Percentiles rank a stretch among this genome's conserved stretches.
These are phyloP conservation scores for Thermothelomyces thermophilus DNA, from an alignment of 2,329 filamentous ascomycete genomes.

Conservation along the genomic window DNA sequence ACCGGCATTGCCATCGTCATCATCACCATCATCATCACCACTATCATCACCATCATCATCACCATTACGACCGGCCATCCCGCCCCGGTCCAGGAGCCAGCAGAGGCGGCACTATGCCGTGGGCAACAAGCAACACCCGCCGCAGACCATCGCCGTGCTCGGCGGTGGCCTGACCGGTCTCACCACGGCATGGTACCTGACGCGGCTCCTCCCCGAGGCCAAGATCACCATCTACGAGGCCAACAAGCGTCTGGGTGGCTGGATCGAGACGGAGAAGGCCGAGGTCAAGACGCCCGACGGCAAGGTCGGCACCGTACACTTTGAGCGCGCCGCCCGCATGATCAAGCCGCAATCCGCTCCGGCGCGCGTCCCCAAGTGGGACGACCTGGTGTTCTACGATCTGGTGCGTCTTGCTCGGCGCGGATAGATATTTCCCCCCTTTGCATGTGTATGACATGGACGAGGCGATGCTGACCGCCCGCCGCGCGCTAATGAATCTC, in stretches of 20 bases:
- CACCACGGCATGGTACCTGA: conserved; percentile 69
- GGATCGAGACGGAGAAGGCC: conserved; percentile 65
- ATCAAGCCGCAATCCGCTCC: conserved; percentile 47
- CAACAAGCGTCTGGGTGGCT: conserved; percentile 66
- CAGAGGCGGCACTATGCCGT: conserved; percentile 6
- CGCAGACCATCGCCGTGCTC: conserved; percentile 54
- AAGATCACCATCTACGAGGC: conserved; percentile 79
- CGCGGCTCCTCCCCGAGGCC: conserved; percentile 55
- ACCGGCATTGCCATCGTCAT: too few relatives aligned
- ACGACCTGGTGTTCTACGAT: conserved; percentile 61
- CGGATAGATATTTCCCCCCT: too few relatives aligned
- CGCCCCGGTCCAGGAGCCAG: background rate
- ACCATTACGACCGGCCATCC: background rate
- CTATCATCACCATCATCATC: too few relatives aligned
- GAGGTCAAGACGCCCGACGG: conserved; percentile 48
- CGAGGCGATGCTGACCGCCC: too few relatives aligned
- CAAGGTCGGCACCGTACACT: conserved; percentile 52
- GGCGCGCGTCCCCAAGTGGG: conserved; percentile 35
- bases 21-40: too few relatives aligned
- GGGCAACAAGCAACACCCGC: background rate
- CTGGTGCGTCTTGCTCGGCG: conserved; percentile 59
- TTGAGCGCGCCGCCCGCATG: conserved; percentile 80
- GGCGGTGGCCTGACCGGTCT: conserved; percentile 82
- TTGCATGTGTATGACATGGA: too few relatives aligned
- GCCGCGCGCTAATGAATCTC: too few relatives aligned